A percentile compares a stretch with the other conserved stretches of the same genome.
Conservation (phyloP, 2,329 filamentous ascomycete species). For the Nemania sp. region DNA sequence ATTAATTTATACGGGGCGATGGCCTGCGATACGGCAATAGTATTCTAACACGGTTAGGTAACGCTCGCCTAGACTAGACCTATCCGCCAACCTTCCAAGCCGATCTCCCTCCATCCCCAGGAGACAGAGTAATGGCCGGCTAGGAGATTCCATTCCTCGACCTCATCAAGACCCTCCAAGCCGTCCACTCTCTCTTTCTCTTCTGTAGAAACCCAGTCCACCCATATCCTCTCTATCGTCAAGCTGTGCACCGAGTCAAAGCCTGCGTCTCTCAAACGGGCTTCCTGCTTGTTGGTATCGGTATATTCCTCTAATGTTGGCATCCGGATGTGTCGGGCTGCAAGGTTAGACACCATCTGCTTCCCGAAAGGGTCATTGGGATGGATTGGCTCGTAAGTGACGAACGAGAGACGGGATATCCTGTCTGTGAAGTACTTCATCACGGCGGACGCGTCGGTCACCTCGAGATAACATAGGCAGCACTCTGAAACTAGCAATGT, state of each 20-base stretch:
- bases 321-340: slow-evolving; percentile 82
- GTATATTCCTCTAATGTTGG: slow-evolving; percentile 83
- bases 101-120: slow-evolving; percentile 81
- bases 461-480: slow-evolving; percentile 89
- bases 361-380: slow-evolving; percentile 88
- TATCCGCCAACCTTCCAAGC: slow-evolving; percentile 48
- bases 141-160: slow-evolving; percentile 92
- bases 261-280: slow-evolving; percentile 73
- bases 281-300: slow-evolving; percentile 74
- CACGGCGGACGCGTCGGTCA: slow-evolving; percentile 71
- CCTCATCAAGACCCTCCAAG: slow-evolving; percentile 90
- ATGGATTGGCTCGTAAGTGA: slow-evolving; percentile 90
- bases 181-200: slow-evolving; percentile 85
- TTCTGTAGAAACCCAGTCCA: slow-evolving; percentile 73
- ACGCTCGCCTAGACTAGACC: background rate
- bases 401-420: slow-evolving; percentile 65
- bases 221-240: slow-evolving; percentile 74
- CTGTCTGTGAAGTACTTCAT: slow-evolving; percentile 72
- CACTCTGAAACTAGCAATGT: slow-evolving; percentile 94
- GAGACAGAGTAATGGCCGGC: slow-evolving; percentile 89
- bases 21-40: too few relatives aligned
- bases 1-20: too few relatives aligned
- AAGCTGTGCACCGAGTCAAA: slow-evolving; percentile 63
- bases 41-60: background rate
- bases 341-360: slow-evolving; percentile 93